These are phyloP conservation scores for Eimeria sp. DNA, from an alignment of 169 alveolate species.

Conservation along the genomic window DNA sequence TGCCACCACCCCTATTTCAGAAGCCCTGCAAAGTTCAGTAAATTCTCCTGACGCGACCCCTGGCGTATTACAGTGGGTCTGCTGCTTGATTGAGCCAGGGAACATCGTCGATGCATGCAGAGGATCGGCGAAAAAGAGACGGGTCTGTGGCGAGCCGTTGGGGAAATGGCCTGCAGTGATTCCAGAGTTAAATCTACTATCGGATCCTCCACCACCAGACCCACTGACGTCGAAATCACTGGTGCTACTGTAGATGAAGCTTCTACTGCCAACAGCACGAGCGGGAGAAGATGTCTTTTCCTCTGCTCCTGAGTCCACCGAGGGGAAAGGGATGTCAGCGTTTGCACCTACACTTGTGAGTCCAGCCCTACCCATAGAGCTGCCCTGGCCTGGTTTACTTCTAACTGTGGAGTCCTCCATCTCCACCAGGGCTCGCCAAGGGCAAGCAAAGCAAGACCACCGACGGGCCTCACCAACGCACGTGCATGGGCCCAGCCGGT, in stretches of 20 bases:
- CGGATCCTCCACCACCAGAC: not conserved
- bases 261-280: not conserved
- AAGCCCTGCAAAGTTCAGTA: not conserved
- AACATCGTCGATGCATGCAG: slow-evolving; percentile 30
- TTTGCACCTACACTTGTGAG: not conserved
- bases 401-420: slow-evolving; percentile 39
- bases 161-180: not conserved
- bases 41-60: not conserved
- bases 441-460: not conserved
- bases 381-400: not conserved
- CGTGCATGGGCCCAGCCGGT: slow-evolving; percentile 23
- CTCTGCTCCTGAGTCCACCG: not conserved
- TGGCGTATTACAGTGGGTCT: not conserved
- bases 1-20: not conserved
- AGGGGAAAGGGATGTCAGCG: not conserved
- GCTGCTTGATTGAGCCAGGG: not conserved
- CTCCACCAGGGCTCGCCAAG: not conserved
- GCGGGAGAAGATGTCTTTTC: not conserved
- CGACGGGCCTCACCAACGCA: slow-evolving; percentile 49
- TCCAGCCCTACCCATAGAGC: not conserved
- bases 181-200: not conserved
- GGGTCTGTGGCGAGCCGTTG: not conserved
- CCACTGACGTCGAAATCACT: not conserved
- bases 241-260: not conserved
- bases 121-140: slow-evolving; percentile 27